These are phyloP conservation scores for Porcisia hertigi DNA, from an alignment of 208 protist species.

Conservation along the genomic window DNA sequence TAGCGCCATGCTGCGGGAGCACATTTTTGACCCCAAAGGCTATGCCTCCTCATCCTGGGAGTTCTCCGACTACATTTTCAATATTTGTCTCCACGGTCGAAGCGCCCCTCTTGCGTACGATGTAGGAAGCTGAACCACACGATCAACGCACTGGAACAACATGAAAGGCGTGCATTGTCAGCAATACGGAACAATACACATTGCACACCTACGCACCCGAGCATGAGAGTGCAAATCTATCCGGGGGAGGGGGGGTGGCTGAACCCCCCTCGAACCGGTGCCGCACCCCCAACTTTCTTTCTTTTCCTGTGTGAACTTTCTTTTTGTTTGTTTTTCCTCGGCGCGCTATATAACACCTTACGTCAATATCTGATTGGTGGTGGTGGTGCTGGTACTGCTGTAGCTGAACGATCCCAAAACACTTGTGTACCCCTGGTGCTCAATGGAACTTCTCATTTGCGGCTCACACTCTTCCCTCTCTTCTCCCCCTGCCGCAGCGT, in stretches of 20 bases:
- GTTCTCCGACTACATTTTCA: slow-evolving; percentile 35
- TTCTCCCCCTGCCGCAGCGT: background rate
- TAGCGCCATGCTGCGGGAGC: slow-evolving; percentile 23
- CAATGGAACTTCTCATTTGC: no score
- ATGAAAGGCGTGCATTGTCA: background rate
- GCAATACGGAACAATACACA: background rate
- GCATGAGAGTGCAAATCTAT: background rate
- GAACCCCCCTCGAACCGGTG: background rate
- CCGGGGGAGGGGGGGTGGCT: background rate
- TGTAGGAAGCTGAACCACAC: background rate
- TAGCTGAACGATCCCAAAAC: no score
- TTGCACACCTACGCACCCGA: background rate
- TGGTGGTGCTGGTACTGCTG: no score
- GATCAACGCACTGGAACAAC: no score
- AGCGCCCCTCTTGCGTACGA: background rate
- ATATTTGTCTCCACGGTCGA: slow-evolving; percentile 17
- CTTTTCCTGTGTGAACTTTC: background rate
- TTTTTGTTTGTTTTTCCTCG: background rate
- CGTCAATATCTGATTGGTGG: no score
- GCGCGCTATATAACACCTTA: no score
- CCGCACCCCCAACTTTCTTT: background rate
- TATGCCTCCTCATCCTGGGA: slow-evolving; percentile 29
- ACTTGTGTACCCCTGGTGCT: no score
- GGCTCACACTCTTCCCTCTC: background rate
- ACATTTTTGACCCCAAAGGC: slow-evolving; percentile 29